Percentiles rank a stretch among this genome's conserved stretches.
Evolutionary conservation across 2,329 filamentous ascomycete species (phyloP).

Genomic region (Daldinia sp.): DNA sequence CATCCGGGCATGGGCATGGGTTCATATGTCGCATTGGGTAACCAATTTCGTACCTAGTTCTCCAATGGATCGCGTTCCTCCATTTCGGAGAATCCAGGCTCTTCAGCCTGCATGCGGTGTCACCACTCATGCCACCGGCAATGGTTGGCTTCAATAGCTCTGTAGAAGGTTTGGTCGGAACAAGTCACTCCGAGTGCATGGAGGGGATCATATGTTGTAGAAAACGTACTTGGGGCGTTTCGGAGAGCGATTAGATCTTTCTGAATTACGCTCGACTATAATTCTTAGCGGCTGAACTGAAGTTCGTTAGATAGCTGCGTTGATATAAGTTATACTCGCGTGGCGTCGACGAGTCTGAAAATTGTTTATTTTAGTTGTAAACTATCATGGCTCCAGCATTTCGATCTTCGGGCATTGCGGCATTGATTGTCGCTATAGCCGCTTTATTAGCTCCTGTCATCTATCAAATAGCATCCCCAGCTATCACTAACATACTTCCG

Average conservation of each 20-base stretch:
- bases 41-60: conserved; percentile 30
- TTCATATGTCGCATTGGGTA: conserved; percentile 36
- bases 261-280: conserved; percentile 3
- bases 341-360: conserved; percentile 8
- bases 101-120: conserved; percentile 39
- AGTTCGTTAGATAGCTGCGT: background rate
- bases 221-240: conserved; percentile 1
- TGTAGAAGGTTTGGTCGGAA: conserved; percentile 31
- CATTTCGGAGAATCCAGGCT: conserved; percentile 25
- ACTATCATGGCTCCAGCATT: conserved; percentile 24
- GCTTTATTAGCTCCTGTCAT: conserved; percentile 30
- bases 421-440: conserved; percentile 22
- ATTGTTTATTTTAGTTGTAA: background rate
- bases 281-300: background rate
- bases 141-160: conserved; percentile 17
- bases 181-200: conserved; percentile 31
- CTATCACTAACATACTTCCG: conserved; percentile 17
- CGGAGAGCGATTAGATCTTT: background rate
- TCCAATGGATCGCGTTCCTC: conserved; percentile 23
- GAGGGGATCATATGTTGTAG: conserved; percentile 24
- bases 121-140: conserved; percentile 38
- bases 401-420: conserved; percentile 18
- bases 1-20: conserved; percentile 25
- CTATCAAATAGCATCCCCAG: conserved; percentile 20
- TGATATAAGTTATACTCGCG: background rate